Percentiles rank a stretch among this genome's conserved stretches.
phyloP scores from a whole-genome alignment of 1,139 yeast species.

The Casaregolazyma lundiana region DNA sequence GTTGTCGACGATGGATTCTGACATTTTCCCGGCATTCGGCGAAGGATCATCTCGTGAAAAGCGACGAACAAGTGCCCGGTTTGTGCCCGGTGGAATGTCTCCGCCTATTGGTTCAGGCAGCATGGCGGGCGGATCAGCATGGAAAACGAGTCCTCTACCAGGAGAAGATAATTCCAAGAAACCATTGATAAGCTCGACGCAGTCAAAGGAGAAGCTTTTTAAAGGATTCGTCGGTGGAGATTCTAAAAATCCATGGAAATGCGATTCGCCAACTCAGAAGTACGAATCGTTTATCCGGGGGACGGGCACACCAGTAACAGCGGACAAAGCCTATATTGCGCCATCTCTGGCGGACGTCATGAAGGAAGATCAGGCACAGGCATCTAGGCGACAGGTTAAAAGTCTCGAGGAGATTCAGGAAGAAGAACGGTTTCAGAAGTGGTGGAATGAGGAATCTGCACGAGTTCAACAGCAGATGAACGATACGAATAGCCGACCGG shows the following conservation, averaged over 20 bases:
- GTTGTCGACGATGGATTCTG: neutral
- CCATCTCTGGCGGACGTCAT: slow-evolving; percentile 35
- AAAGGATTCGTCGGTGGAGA: neutral
- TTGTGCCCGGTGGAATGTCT: neutral
- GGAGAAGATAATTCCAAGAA: neutral
- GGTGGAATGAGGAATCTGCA: slow-evolving; percentile 69
- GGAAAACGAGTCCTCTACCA: neutral
- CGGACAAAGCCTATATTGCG: neutral
- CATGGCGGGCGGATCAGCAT: neutral
- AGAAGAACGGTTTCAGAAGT: slow-evolving; percentile 71
- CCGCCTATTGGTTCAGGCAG: neutral
- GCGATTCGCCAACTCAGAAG: neutral
- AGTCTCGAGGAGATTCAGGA: slow-evolving; percentile 66
- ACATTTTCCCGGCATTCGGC: slow-evolving; percentile 1
- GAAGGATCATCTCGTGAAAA: slow-evolving; percentile 1
- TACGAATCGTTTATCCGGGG: slow-evolving; percentile 2
- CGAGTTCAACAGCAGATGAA: slow-evolving; percentile 16
- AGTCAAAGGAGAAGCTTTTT: neutral
- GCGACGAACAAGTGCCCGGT: slow-evolving; percentile 4
- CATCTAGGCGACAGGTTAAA: slow-evolving; percentile 37
- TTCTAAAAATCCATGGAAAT: slow-evolving; percentile 3
- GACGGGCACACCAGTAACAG: neutral
- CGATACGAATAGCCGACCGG: slow-evolving; percentile 9
- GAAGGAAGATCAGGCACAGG: slow-evolving; percentile 43
- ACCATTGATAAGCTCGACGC: too few species aligned